Evolutionary conservation across 1,284 basidiomycete genomes (phyloP).

Genomic region (Phaffia rhodozyma): DNA sequence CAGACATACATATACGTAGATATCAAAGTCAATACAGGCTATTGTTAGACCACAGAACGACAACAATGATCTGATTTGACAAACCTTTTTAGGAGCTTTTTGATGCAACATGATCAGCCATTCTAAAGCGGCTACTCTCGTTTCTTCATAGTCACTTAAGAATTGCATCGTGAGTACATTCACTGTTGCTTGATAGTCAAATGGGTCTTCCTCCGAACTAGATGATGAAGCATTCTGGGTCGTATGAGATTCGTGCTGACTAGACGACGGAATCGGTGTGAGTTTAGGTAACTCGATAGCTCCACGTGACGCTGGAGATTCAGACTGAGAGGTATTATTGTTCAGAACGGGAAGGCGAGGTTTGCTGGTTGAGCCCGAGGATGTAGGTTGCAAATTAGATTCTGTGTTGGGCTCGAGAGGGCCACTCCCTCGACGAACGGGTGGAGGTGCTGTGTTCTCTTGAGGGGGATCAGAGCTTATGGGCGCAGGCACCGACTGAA

Average conservation of each 20-base stretch:
- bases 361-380: background rate
- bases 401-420: no score
- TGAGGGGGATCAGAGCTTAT: conserved; percentile 40
- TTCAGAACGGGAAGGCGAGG: background rate
- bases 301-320: background rate
- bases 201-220: conserved; percentile 51
- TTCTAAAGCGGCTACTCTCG: conserved; percentile 85
- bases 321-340: background rate
- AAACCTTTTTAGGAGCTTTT: conserved; percentile 85
- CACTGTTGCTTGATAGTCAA: conserved; percentile 87
- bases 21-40: background rate
- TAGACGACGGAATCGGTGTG: background rate
- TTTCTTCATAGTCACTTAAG: conserved; percentile 91
- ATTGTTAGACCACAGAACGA: background rate
- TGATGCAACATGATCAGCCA: conserved; percentile 99
- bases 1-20: background rate
- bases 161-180: conserved; percentile 87
- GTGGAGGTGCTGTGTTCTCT: conserved; percentile 20
- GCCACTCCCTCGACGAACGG: conserved; percentile 20
- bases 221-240: background rate
- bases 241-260: conserved; percentile 13
- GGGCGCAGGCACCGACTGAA: conserved; percentile 69
- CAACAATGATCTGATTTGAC: conserved; percentile 4
- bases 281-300: background rate
- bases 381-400: background rate